These are phyloP conservation scores for Ophiostoma perfectum DNA, from an alignment of 2,329 filamentous ascomycete genomes.

Conservation along the genomic window DNA sequence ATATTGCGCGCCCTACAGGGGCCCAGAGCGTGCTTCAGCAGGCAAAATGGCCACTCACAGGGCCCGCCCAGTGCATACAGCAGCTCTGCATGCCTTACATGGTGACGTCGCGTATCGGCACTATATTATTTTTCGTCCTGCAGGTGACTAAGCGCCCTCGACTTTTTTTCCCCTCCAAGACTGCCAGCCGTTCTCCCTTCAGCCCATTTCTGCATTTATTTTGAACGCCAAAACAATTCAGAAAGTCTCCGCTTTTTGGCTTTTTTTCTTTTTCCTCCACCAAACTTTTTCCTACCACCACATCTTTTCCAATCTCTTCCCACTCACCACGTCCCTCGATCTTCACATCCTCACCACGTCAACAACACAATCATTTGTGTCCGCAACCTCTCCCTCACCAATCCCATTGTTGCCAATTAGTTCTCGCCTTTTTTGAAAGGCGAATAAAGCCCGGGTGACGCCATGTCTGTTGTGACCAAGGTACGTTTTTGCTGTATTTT, in stretches of 20 bases:
- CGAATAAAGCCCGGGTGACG: constrained; percentile 48
- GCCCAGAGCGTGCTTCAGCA: not conserved
- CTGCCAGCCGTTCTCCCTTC: not conserved
- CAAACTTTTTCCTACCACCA: constrained; percentile 16
- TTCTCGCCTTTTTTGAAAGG: constrained; percentile 47
- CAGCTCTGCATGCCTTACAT: not conserved
- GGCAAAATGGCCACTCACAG: no score
- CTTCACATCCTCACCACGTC: constrained; percentile 11
- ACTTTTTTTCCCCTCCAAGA: constrained; percentile 13
- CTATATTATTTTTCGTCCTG: not conserved
- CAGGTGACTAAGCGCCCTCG: not conserved
- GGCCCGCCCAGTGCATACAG: not conserved
- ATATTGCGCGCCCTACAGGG: not conserved
- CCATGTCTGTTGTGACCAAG: constrained; percentile 59
- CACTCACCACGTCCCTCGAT: constrained; percentile 9
- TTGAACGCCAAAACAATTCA: not conserved
- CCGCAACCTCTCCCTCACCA: constrained; percentile 10
- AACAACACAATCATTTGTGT: constrained; percentile 11
- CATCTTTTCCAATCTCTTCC: constrained; percentile 16
- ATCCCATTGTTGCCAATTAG: constrained; percentile 28
- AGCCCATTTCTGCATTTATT: constrained; percentile 1
- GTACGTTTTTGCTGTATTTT: constrained; percentile 33
- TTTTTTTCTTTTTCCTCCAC: constrained; percentile 18
- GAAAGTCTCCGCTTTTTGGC: constrained; percentile 13
- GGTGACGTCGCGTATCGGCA: not conserved